Conservation (phyloP, 176 grass and related monocot genomes). For the Alloteropsis semialata region DNA sequence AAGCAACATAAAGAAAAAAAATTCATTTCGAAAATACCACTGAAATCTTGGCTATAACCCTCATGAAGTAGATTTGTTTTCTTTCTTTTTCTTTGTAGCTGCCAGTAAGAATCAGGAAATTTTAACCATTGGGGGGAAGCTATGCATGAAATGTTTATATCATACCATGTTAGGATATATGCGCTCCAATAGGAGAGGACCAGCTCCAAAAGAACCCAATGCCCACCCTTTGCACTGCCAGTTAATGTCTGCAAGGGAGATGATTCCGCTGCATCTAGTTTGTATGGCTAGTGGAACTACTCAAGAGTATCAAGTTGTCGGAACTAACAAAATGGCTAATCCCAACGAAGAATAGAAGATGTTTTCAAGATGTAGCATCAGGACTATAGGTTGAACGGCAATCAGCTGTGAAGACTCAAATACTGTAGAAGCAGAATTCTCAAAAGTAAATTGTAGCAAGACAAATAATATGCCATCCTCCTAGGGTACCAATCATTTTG, state of each 20-base stretch:
- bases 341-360: background rate
- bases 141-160: constrained; percentile 18
- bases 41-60: background rate
- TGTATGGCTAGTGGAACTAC: constrained; percentile 16
- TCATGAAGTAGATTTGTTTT: background rate
- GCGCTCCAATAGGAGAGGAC: constrained; percentile 99
- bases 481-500: no score
- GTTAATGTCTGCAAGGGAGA: constrained; percentile 68
- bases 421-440: constrained; percentile 1
- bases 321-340: background rate
- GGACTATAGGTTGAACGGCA: background rate
- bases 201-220: constrained; percentile 99
- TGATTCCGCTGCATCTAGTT: background rate
- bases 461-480: background rate
- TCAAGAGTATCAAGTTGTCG: no score
- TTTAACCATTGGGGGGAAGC: background rate
- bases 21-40: constrained; percentile 3
- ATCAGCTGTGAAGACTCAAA: background rate
- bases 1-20: background rate
- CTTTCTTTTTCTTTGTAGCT: no score
- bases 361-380: background rate
- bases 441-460: background rate
- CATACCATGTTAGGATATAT: constrained; percentile 97
- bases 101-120: constrained; percentile 11
- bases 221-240: constrained; percentile 63